Percentiles rank a stretch among this genome's conserved stretches.
Evolutionary conservation across 148 eudicot species (phyloP).

Genomic region (Rheum nobile): DNA sequence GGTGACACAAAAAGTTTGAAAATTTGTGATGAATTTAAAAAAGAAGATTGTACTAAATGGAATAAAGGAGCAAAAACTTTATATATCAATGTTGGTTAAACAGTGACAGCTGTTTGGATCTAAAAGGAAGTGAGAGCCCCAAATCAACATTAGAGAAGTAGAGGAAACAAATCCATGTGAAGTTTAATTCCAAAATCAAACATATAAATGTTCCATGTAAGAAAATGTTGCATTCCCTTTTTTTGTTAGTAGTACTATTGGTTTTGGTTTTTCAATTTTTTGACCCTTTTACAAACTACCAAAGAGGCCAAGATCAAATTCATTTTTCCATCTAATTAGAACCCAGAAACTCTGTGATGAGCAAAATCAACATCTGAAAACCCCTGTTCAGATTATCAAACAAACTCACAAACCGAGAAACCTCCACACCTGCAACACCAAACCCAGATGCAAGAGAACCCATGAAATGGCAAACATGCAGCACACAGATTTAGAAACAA

Average conservation of each 20-base stretch:
- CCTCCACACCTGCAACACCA: not conserved
- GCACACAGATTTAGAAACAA: not conserved
- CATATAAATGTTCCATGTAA: not conserved
- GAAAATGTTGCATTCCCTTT: slow-evolving; percentile 3
- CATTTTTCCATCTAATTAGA: not conserved
- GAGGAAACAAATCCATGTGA: not conserved
- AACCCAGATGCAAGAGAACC: slow-evolving; percentile 4
- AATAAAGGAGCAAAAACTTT: not conserved
- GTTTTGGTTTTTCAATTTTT: not conserved
- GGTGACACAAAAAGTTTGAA: not conserved
- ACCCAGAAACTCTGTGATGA: not conserved
- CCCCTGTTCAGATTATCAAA: not conserved
- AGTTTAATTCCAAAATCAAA: not conserved
- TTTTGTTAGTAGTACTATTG: not conserved
- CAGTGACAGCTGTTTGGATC: slow-evolving; percentile 1
- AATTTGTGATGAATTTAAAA: not conserved
- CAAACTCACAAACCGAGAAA: not conserved
- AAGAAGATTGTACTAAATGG: not conserved
- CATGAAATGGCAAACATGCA: slow-evolving; percentile 3
- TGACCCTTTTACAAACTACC: not conserved
- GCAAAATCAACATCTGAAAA: not conserved
- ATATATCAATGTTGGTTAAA: not conserved
- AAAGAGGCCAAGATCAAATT: not conserved
- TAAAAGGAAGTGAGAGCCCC: not conserved
- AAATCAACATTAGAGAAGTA: not conserved